These are phyloP conservation scores for Fusarium falciforme DNA, from an alignment of 2,329 filamentous ascomycete species.

Conservation along the genomic window DNA sequence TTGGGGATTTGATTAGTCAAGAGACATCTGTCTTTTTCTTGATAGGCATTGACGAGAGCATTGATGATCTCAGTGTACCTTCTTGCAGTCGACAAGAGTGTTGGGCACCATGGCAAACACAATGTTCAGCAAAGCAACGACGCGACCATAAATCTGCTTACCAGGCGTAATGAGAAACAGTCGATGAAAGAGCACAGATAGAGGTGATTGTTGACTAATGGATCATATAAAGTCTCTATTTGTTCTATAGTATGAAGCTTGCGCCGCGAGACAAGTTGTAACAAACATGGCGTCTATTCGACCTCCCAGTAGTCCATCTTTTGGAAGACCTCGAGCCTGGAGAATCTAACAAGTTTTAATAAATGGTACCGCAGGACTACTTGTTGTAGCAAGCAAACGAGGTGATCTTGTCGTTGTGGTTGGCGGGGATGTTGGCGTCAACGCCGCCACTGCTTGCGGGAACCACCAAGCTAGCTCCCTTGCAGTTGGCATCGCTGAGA, in stretches of 20 bases:
- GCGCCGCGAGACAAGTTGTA: background rate
- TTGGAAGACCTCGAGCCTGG: background rate
- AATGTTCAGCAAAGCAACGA: background rate
- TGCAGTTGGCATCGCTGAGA: constrained; percentile 5
- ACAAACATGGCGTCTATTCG: background rate
- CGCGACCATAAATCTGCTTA: background rate
- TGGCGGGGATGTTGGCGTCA: constrained; percentile 1
- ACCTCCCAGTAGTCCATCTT: background rate
- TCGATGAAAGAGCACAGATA: no score
- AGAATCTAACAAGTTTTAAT: background rate
- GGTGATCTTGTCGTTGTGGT: constrained; percentile 17
- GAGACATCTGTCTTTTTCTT: background rate
- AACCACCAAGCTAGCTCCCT: constrained; percentile 3
- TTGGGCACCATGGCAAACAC: background rate
- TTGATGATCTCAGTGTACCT: background rate
- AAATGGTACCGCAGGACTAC: background rate
- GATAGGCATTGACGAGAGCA: background rate
- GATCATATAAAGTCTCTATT: background rate
- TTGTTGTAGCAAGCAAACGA: constrained; percentile 8
- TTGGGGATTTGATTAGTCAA: background rate
- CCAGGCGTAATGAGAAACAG: background rate
- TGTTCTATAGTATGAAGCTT: background rate
- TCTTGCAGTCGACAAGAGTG: background rate
- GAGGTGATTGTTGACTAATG: background rate
- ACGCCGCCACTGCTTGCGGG: background rate